Conservation (phyloP, 768 basidiomycete species). For the Obba rivulosa region DNA sequence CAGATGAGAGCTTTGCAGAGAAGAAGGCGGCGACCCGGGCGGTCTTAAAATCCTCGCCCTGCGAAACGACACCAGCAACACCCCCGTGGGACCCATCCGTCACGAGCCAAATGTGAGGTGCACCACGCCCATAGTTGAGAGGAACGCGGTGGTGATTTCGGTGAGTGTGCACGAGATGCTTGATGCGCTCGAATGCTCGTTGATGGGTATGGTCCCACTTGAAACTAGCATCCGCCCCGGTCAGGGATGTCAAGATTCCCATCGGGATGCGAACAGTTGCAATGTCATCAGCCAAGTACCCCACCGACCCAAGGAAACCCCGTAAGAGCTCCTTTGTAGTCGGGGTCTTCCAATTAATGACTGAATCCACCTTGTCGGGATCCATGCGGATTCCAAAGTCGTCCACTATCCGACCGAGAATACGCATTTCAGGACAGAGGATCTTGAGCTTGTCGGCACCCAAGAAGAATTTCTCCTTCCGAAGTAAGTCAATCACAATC, state of each 20-base stretch:
- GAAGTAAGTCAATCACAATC: conserved; percentile 30
- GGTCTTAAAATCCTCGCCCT: conserved; percentile 13
- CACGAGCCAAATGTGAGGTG: conserved; percentile 16
- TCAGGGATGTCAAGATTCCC: conserved; percentile 24
- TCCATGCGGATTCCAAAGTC: conserved; percentile 24
- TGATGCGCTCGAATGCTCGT: conserved; percentile 23
- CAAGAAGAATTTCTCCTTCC: conserved; percentile 31
- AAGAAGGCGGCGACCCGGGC: conserved; percentile 19
- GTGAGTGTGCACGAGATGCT: conserved; percentile 11
- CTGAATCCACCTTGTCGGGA: conserved; percentile 19
- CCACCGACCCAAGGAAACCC: conserved; percentile 32
- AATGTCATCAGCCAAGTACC: conserved; percentile 30
- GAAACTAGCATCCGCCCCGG: conserved; percentile 10
- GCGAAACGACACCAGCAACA: conserved; percentile 13
- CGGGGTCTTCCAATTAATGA: conserved; percentile 26
- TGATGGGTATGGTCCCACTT: conserved; percentile 23
- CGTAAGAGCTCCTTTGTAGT: conserved; percentile 24
- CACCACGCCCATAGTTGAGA: conserved; percentile 14
- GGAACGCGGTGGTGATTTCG: conserved; percentile 10
- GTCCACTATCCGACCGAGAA: conserved; percentile 24
- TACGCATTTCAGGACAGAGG: conserved; percentile 23
- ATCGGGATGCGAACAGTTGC: conserved; percentile 32
- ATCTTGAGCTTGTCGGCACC: conserved; percentile 30
- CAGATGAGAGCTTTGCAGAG: conserved; percentile 19
- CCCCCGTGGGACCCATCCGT: conserved; percentile 19